Base-by-base conservation (phyloP, 2,329 filamentous ascomycete genomes). In the Teratosphaeria nubilosa region DNA sequence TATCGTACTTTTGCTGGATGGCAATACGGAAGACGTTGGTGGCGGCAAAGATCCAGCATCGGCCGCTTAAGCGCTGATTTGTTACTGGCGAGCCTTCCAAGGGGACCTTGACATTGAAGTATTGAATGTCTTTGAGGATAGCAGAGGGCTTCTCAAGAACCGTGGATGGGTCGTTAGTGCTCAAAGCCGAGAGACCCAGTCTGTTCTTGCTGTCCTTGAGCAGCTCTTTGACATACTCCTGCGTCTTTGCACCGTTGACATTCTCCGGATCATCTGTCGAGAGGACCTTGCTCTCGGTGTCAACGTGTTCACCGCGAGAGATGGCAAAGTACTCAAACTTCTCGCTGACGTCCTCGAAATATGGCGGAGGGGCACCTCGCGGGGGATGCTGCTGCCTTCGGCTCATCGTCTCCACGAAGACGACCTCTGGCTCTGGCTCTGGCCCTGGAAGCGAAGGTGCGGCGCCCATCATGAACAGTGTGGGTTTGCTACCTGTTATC, bases 11-110 rank as follows among this genome's bases (percentile, higher is more conserved):
- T 73, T 88, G 87, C 86, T 94, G 92, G 53, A 95, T 78, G 0
- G 90, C 87, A n/a, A 95, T 82, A 30, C 91, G 86, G 75, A 95
- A 94, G 58, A 95, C 86, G 66, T 95, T 95, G n/a, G 89, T 94
- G 4, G 88, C 84, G 0, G 91, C 91, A 66, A 96, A 96, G 62
- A 95, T 82, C 91, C 91, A 96, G 78, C 91, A 96, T 63, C 91
- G 81, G 7, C 90, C 91, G 1, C 87, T 91, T 7, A 82, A 82
- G 34, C 86, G 81, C 75, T 96, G 90, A 72, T 95, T 91, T 0
- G 91, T 95, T 62, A 95, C 86, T 0, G 91, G 91, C 0, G 79
- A 81, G 54, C 90, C 91, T 72, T 95, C 90, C 57, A 88, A 80
- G 0, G 90, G 87, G 60, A 95, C 91, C 71, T 84, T 85, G 71